Base-by-base conservation (phyloP, 2,329 filamentous ascomycete genomes). In the Fusarium succisae region DNA sequence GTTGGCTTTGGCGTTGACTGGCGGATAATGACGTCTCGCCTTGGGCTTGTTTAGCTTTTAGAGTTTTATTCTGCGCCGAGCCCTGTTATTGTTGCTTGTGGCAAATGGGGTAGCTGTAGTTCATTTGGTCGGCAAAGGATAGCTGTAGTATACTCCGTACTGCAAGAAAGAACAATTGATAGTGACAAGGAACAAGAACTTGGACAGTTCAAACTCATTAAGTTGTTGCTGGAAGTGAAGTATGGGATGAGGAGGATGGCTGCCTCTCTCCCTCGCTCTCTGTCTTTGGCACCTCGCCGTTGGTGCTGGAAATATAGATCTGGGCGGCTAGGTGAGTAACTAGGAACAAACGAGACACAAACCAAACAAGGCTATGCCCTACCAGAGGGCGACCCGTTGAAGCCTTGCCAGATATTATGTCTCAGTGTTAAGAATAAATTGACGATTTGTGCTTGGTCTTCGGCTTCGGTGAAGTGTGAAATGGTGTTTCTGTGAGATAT, bases 21-120 rank as follows among this genome's bases (percentile, higher is more conserved):
- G 51, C 47, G 45, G 41, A 63, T 56, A 75, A 78, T 78, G 76
- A 78, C 76, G 76, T 77, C 66, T 64, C 64, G 48, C 66, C 45
- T 61, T 43, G 43, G 44, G 37, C n/a, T 39, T 51, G 43, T 30
- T n/a, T 56, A 20, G 32, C 54, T 61, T 50, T 64, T 41, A 39
- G 24, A 63, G 44, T 66, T 62, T n/a, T 30, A 24, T 47, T 63
- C 63, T 57, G 60, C 47, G 66, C 59, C 63, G 57, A 71, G 59
- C 45, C 51, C 68, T 58, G 65, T 69, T 73, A 62, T 72, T 64
- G 43, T 75, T 73, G 51, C 62, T 66, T 48, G 75, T 77, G 73
- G 68, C 70, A 45, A 77, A 77, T 63, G 37, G 39, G 32, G 32
- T 35, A 35, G 32, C 15, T 35, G 32, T 35, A 35, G 32, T 35